Evolutionary conservation across 352 stramenopile species (phyloP), one percentile per base, ranked within the genome.

Genomic region (Globisporangium orthogonon): DNA sequence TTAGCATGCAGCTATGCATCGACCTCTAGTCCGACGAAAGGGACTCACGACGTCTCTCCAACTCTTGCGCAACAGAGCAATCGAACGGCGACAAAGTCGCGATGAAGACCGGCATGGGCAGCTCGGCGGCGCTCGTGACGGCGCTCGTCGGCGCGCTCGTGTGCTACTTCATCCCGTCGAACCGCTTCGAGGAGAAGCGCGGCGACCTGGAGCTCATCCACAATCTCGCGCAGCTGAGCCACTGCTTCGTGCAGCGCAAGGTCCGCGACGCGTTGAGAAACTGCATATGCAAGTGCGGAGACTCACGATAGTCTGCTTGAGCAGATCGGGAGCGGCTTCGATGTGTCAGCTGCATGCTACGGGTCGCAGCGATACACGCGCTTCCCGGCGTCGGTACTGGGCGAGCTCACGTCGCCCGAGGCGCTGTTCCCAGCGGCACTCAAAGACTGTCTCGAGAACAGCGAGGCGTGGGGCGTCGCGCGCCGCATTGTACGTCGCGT

Each of bases 211-310:
- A 77, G 43, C 59, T 97, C 17, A 85, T 97, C 47, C 94, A 98
- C 73, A 97, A 98, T 64, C 72, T 98, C 18, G 91, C 95, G 23
- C 96, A 99, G 62, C 78, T 98, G 49, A 94, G 83, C 44, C 96
- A 99, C 64, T 97, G 87, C 58, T 89, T 97, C 67, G 93, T 97
- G 2, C 96, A 99, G 66, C 92, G 95, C 63, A 99, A 99, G 73
- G 89, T 93, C 39, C 54, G 53, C 4, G 6, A 4, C 9, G 14
- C 9, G 10, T 14, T 41, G 9, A 4, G 7, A 14, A 1, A 9
- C 33, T 37, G 28, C 9, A 5, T 1, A 11, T 28, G 13, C 4
- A 7, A 5, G 5, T 17, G 45, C 9, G 7, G 18, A 17, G 9
- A 0, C 18, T 28, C 48, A 9, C 28, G 1, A 7, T 6, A 23